These are phyloP conservation scores for Suillus weaverae DNA, from an alignment of 768 basidiomycete species.

Conservation along the genomic window DNA sequence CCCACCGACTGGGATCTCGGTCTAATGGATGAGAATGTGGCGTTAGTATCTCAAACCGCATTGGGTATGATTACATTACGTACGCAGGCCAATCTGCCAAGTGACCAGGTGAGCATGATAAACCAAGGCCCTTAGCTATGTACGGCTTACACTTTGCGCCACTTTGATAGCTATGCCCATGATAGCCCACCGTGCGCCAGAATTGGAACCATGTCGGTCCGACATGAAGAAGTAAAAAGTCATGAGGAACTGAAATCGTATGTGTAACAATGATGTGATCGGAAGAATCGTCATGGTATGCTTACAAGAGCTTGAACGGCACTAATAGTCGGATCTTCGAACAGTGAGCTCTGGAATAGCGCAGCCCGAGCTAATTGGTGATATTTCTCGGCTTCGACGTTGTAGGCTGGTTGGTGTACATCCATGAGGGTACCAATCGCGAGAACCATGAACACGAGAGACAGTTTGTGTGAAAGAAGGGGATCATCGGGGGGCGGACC, in stretches of 20 bases:
- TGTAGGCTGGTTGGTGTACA: conserved; percentile 54
- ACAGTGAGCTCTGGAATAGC: conserved; percentile 61
- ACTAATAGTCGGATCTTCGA: conserved; percentile 67
- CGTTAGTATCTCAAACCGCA: conserved; percentile 8
- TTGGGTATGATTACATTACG: conserved; percentile 26
- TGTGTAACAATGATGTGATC: conserved; percentile 29
- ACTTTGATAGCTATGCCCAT: conserved; percentile 72
- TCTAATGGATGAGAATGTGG: conserved; percentile 38
- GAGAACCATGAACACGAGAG: conserved; percentile 65
- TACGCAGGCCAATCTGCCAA: conserved; percentile 67
- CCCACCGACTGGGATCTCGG: conserved; percentile 70
- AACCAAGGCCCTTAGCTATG: conserved; percentile 8
- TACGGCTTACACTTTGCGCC: conserved; percentile 61
- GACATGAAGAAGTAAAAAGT: conserved; percentile 67
- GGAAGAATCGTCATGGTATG: conserved; percentile 39
- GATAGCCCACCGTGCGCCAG: conserved; percentile 64
- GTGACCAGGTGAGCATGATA: conserved; percentile 3
- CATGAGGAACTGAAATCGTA: conserved; percentile 59
- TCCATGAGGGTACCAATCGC: conserved; percentile 68
- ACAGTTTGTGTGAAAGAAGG: conserved; percentile 57
- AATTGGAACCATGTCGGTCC: conserved; percentile 65
- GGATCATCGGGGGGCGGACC: conserved; percentile 50
- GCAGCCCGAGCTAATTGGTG: conserved; percentile 66
- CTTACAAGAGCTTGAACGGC: conserved; percentile 68
- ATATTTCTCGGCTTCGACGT: conserved; percentile 68